Conservation (phyloP, 768 basidiomycete species). For the Daedaleopsis nitida region DNA sequence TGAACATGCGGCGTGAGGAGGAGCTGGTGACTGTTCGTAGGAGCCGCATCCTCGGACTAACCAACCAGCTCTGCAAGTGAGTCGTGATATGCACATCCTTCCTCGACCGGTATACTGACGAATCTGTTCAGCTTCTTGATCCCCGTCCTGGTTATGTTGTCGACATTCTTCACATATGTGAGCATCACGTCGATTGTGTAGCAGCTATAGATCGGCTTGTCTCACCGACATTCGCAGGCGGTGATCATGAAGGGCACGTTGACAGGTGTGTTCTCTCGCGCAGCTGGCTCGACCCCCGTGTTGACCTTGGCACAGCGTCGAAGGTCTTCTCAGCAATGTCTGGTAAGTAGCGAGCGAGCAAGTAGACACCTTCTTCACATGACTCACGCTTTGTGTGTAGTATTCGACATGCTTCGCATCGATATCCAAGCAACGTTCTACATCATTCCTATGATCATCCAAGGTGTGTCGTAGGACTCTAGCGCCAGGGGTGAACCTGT, state of each 20-base stretch:
- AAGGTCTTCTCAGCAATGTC: conserved; percentile 42
- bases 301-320: conserved; percentile 31
- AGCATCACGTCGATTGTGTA: conserved; percentile 19
- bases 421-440: conserved; percentile 43
- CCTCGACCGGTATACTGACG: neutral
- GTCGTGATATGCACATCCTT: conserved; percentile 18
- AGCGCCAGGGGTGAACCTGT: neutral
- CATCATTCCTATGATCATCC: conserved; percentile 32
- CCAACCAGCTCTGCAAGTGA: conserved; percentile 48
- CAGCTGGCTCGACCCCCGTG: neutral
- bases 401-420: conserved; percentile 62
- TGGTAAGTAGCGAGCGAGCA: conserved; percentile 13
- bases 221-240: conserved; percentile 23
- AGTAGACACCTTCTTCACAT: neutral
- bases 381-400: conserved; percentile 19
- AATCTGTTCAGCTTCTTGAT: conserved; percentile 49
- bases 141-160: conserved; percentile 66
- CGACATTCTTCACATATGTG: conserved; percentile 63
- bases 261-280: conserved; percentile 25
- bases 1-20: conserved; percentile 59
- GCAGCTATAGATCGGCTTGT: neutral
- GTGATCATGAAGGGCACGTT: conserved; percentile 40
- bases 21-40: conserved; percentile 61
- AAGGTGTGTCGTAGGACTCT: conserved; percentile 26
- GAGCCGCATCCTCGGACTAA: conserved; percentile 49